Evolutionary conservation across 106 monocot species (phyloP).

Genomic region (Ottelia alismoides): DNA sequence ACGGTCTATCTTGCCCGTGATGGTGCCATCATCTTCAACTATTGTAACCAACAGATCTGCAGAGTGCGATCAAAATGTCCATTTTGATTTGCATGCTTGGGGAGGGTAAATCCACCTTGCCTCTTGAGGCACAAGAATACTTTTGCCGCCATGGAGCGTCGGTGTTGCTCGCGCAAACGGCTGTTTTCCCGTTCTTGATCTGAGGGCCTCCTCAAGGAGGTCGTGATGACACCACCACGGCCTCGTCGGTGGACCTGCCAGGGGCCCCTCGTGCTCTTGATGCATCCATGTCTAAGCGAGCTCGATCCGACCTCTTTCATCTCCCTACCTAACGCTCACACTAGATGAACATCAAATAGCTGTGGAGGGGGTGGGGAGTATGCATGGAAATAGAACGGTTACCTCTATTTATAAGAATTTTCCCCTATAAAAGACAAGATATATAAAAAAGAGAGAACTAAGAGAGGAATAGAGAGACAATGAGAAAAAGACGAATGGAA

Average conservation of each 20-base stretch:
- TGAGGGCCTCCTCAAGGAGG: constrained; percentile 24
- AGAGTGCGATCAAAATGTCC: constrained; percentile 39
- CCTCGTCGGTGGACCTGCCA: constrained; percentile 25
- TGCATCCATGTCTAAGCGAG: constrained; percentile 18
- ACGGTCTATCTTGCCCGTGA: constrained; percentile 23
- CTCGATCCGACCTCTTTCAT: constrained; percentile 5
- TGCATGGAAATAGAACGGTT: no score
- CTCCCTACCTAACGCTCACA: constrained; percentile 3
- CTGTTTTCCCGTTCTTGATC: constrained; percentile 37
- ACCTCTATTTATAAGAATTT: no score
- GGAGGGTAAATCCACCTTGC: constrained; percentile 21
- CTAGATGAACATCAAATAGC: no score
- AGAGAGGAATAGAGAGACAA: no score
- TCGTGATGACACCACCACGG: constrained; percentile 12
- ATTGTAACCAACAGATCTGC: constrained; percentile 35
- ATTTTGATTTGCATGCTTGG: constrained; percentile 44
- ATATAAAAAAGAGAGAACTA: no score
- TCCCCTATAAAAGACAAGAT: no score
- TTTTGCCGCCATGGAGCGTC: constrained; percentile 23
- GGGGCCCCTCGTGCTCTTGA: constrained; percentile 26
- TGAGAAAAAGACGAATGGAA: no score
- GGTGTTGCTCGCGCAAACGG: constrained; percentile 19
- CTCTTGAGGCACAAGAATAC: constrained; percentile 28
- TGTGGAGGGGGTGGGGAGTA: no score
- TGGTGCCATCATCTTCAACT: constrained; percentile 40